Evolutionary conservation across 345 rosid species (phyloP).

Genomic region (Toxicodendron radicans): DNA sequence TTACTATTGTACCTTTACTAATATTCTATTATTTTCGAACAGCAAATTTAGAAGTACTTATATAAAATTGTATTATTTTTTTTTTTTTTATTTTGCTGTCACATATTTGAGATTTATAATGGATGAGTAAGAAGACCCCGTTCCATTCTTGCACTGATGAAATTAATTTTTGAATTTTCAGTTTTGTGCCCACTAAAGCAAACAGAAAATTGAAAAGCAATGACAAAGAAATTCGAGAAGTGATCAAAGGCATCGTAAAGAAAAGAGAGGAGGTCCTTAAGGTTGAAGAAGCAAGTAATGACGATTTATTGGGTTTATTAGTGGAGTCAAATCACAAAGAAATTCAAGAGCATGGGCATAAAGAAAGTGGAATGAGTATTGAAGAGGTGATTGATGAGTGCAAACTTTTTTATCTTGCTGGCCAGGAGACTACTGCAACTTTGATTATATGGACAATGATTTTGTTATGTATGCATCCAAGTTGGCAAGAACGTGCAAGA

Average conservation of each 20-base stretch:
- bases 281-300: slow-evolving; percentile 24
- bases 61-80: too few species aligned
- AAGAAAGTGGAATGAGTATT: slow-evolving; percentile 31
- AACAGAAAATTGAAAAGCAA: slow-evolving; percentile 44
- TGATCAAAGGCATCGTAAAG: slow-evolving; percentile 33
- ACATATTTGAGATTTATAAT: too few species aligned
- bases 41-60: too few species aligned
- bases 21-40: too few species aligned
- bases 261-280: slow-evolving; percentile 42
- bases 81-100: too few species aligned
- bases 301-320: slow-evolving; percentile 46
- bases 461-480: slow-evolving; percentile 45
- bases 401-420: slow-evolving; percentile 63
- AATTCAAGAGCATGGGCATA: slow-evolving; percentile 25
- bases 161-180: neutral
- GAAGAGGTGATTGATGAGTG: slow-evolving; percentile 60
- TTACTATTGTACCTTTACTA: too few species aligned
- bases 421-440: slow-evolving; percentile 55
- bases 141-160: too few species aligned
- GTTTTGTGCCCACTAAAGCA: slow-evolving; percentile 45
- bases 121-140: neutral
- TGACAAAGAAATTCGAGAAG: slow-evolving; percentile 28
- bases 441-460: slow-evolving; percentile 53
- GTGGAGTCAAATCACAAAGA: slow-evolving; percentile 40
- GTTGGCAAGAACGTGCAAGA: slow-evolving; percentile 59